These are phyloP conservation scores for Myrmaecium sp. DNA, from an alignment of 2,329 filamentous ascomycete genomes.

Conservation along the genomic window DNA sequence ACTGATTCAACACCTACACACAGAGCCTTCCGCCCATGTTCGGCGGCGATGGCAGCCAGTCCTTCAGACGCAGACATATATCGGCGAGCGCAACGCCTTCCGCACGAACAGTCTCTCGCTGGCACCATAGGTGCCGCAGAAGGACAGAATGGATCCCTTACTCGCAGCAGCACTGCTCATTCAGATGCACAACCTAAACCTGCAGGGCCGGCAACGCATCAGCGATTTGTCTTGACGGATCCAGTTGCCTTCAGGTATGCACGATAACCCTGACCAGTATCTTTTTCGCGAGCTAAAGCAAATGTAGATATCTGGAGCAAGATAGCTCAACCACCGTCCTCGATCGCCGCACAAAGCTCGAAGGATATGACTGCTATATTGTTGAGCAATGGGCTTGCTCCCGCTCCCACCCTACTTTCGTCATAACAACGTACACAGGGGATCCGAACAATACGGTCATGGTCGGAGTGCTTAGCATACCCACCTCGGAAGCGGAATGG, in stretches of 20 bases:
- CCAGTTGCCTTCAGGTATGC: slow-evolving; percentile 41
- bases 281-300: not conserved
- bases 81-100: too few relatives aligned
- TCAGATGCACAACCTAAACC: too few relatives aligned
- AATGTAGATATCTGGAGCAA: slow-evolving; percentile 55
- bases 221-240: slow-evolving; percentile 48
- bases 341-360: slow-evolving; percentile 50
- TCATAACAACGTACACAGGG: slow-evolving; percentile 86
- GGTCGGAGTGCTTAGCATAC: slow-evolving; percentile 66
- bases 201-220: slow-evolving; percentile 30
- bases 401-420: slow-evolving; percentile 70
- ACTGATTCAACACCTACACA: too few relatives aligned
- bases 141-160: too few relatives aligned
- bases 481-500: slow-evolving; percentile 64
- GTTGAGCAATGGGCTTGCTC: slow-evolving; percentile 98
- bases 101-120: too few relatives aligned
- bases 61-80: too few relatives aligned
- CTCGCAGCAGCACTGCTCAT: too few relatives aligned
- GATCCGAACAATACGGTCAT: slow-evolving; percentile 63
- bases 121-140: too few relatives aligned
- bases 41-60: too few relatives aligned
- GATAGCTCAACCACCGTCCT: slow-evolving; percentile 62
- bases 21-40: too few relatives aligned
- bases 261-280: not conserved
- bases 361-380: slow-evolving; percentile 82